Evolutionary conservation across 805 yeast species (phyloP).

Genomic region (Limtongia smithiae): DNA sequence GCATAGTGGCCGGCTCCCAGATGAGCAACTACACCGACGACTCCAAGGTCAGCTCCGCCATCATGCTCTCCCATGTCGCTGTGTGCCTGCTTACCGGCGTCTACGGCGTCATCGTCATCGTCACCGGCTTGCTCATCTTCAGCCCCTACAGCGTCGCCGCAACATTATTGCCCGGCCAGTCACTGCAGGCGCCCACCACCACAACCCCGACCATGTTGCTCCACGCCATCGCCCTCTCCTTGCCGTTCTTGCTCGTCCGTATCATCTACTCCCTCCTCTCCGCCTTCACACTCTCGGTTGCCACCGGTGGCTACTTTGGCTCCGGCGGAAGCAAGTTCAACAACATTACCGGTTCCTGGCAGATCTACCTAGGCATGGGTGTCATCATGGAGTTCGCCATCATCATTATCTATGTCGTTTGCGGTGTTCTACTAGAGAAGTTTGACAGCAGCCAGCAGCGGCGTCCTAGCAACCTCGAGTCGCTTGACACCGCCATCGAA

Average conservation of each 20-base stretch:
- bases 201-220: background rate
- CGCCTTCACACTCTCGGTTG: background rate
- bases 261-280: slow-evolving; percentile 5
- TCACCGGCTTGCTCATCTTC: background rate
- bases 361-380: slow-evolving; percentile 10
- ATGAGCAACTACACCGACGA: background rate
- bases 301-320: slow-evolving; percentile 1
- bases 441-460: too few relatives aligned
- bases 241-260: slow-evolving; percentile 8
- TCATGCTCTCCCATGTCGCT: background rate
- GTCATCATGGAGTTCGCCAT: slow-evolving; percentile 4
- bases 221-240: background rate
- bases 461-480: too few relatives aligned
- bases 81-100: background rate
- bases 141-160: too few relatives aligned
- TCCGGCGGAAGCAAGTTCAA: background rate
- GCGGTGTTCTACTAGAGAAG: slow-evolving; percentile 1
- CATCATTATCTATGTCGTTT: background rate
- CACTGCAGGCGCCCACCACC: too few relatives aligned
- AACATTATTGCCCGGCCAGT: too few relatives aligned
- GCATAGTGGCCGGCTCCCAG: background rate
- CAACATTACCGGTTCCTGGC: slow-evolving; percentile 6
- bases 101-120: background rate
- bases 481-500: too few relatives aligned
- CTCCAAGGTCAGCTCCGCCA: too few relatives aligned